phyloP scores from a whole-genome alignment of 805 yeast species.

The Metschnikowia aberdeeniae region DNA sequence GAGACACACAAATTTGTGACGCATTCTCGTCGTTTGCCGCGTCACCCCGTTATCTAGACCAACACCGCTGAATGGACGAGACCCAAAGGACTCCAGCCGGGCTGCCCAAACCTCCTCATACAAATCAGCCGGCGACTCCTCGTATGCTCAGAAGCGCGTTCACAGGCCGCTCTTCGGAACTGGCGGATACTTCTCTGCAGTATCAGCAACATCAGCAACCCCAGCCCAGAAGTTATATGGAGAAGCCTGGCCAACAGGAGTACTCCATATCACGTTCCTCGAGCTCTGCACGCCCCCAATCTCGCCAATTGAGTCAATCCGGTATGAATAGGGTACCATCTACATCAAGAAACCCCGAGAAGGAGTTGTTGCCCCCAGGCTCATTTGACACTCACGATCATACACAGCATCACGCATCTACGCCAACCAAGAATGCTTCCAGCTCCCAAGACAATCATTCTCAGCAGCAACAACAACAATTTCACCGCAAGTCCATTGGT shows the following conservation, averaged over 20 bases:
- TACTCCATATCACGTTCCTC: neutral
- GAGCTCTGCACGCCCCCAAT: slow-evolving; percentile 2
- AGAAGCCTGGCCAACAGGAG: neutral
- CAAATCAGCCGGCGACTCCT: slow-evolving; percentile 57
- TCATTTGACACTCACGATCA: slow-evolving; percentile 4
- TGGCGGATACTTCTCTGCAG: slow-evolving; percentile 3
- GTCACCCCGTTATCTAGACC: neutral
- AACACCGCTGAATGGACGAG: neutral
- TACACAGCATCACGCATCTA: neutral
- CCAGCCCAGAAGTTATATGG: neutral
- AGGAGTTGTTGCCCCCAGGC: slow-evolving; percentile 16
- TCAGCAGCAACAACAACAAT: slow-evolving; percentile 30
- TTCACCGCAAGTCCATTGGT: slow-evolving; percentile 85
- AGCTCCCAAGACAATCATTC: neutral
- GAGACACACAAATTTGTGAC: neutral
- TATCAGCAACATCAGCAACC: neutral
- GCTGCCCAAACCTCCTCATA: slow-evolving; percentile 2
- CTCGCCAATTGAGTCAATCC: slow-evolving; percentile 2
- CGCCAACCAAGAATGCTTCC: slow-evolving; percentile 1
- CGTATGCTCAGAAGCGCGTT: slow-evolving; percentile 58
- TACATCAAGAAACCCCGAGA: slow-evolving; percentile 3
- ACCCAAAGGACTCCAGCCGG: neutral
- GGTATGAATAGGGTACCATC: slow-evolving; percentile 2
- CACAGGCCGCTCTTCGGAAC: slow-evolving; percentile 7
- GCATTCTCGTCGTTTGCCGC: neutral